These are phyloP conservation scores for Lantana camara DNA, from an alignment of 257 asterid genomes.

Conservation along the genomic window DNA sequence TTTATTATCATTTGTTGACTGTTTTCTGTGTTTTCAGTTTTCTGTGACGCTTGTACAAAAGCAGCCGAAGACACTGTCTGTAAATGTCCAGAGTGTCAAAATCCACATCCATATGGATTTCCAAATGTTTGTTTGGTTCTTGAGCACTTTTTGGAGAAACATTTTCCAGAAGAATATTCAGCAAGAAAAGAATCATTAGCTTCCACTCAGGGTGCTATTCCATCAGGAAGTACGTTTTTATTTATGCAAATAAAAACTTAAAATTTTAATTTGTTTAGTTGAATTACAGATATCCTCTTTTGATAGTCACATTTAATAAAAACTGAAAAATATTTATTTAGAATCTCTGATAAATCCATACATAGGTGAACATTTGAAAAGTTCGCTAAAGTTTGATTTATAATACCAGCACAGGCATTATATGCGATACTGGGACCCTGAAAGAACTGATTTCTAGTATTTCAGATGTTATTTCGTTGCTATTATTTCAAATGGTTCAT, in stretches of 20 bases:
- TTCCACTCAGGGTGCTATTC: slow-evolving; percentile 29
- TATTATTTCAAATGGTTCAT: slow-evolving; percentile 4
- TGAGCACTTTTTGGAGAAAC: slow-evolving; percentile 61
- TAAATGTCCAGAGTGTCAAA: slow-evolving; percentile 61
- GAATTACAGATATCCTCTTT: too few relatives aligned
- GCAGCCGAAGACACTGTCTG: slow-evolving; percentile 38
- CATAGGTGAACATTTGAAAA: too few relatives aligned
- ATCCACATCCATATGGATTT: slow-evolving; percentile 62
- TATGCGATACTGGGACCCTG: too few relatives aligned
- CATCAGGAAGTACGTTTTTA: slow-evolving; percentile 42
- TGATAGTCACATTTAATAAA: too few relatives aligned
- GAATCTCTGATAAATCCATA: too few relatives aligned
- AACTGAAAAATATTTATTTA: too few relatives aligned
- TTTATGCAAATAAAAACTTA: too few relatives aligned
- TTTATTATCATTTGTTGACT: slow-evolving; percentile 25
- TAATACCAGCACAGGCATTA: too few relatives aligned
- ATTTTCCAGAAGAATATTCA: slow-evolving; percentile 50
- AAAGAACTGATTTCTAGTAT: too few relatives aligned
- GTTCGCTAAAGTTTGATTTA: too few relatives aligned
- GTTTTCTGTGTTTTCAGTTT: slow-evolving; percentile 47
- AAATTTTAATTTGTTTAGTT: too few relatives aligned
- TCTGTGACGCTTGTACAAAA: slow-evolving; percentile 61
- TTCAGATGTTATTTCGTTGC: neutral
- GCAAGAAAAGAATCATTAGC: slow-evolving; percentile 44
- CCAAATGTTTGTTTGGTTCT: slow-evolving; percentile 66